Evolutionary conservation across 352 stramenopile species (phyloP), one percentile per base, ranked within the genome.

Genomic region (Phytophthora syringae): DNA sequence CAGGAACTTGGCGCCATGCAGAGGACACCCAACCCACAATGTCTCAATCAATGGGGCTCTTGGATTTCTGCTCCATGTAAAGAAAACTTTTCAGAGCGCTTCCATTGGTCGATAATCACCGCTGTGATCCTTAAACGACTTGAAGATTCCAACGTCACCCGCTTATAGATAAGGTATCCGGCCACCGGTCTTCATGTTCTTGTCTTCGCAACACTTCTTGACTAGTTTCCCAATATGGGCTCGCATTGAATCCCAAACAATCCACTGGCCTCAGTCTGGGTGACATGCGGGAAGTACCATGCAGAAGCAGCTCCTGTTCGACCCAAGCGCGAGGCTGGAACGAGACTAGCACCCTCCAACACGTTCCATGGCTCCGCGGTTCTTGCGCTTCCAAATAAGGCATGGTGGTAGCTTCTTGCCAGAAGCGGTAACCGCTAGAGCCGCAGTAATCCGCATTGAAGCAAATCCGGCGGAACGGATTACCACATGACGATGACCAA

Each of bases 391-490:
- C 48, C 36, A 27, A 51, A 51, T 54, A 5, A 60, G 12, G 16
- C 28, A 34, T 15, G 49, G 61, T 45, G 24, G 25, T 13, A 36
- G 21, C 20, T 52, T 56, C 32, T 64, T 27, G 2, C 24, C 20
- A 30, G 25, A 13, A 3, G 39, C 56, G 3, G 57, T 63, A 0
- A 76, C 62, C 0, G 40, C 49, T 13, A 72, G 48, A 2, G 52
- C 48, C 1, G 39, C 63, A 0, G 64, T 70, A 12, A 77, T 52
- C 5, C 70, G 60, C 70, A 78, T 72, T 2, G 56, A 72, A 3
- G 55, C 52, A 51, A 74, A 79, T 0, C 63, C 67, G 1, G 62
- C 71, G 2, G 58, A 74, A 1, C 34, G 28, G 9, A 79, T 22
- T 0, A 74, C 58, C 2, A 74, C 59, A 18, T 74, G 62, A 0